These are phyloP conservation scores for Paecilomyces formosus DNA, from an alignment of 2,329 filamentous ascomycete species.

Conservation along the genomic window DNA sequence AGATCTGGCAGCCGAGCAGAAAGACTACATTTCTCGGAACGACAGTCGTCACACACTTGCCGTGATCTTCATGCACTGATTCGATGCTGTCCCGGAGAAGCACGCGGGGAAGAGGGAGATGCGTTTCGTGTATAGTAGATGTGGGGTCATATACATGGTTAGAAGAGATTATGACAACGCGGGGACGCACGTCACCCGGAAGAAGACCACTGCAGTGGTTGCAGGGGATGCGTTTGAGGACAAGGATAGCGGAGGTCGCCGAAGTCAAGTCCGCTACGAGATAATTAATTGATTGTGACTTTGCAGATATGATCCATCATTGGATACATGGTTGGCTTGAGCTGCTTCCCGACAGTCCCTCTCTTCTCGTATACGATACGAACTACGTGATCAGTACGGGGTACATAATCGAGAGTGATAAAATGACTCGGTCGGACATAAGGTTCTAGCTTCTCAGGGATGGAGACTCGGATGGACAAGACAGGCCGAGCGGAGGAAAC, in stretches of 20 bases:
- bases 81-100: neutral
- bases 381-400: too few species aligned
- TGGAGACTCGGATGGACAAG: too few species aligned
- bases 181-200: neutral
- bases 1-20: neutral
- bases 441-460: neutral
- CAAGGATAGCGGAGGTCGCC: neutral
- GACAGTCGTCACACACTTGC: neutral
- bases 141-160: neutral
- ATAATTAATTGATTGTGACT: neutral
- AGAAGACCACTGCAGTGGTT: neutral
- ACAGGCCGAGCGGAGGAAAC: too few species aligned
- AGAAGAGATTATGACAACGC: neutral
- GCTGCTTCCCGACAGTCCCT: too few species aligned
- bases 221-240: neutral
- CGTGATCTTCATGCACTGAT: neutral
- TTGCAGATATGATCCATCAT: neutral
- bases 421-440: neutral
- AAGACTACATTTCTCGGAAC: neutral
- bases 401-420: too few species aligned
- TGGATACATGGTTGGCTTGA: neutral
- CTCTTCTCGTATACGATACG: too few species aligned
- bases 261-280: neutral
- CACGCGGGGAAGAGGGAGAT: neutral
- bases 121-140: neutral